These are phyloP conservation scores for Periconia digitata DNA, from an alignment of 2,329 filamentous ascomycete species.

Conservation along the genomic window DNA sequence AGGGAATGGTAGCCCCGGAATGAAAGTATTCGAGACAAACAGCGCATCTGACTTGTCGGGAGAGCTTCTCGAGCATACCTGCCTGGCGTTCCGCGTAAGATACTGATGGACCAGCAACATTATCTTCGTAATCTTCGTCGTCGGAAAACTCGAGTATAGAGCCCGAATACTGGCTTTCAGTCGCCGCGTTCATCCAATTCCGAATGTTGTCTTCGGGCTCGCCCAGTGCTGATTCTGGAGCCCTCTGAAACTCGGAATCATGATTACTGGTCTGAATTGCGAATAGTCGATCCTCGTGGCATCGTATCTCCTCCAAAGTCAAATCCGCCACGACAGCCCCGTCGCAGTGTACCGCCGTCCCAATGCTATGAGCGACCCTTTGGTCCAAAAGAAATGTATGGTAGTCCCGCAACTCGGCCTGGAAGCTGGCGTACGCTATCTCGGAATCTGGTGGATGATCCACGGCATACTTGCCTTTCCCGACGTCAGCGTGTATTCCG, in stretches of 20 bases:
- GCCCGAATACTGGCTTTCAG: slow-evolving; percentile 1
- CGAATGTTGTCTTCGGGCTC: not conserved
- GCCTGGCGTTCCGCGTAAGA: slow-evolving; percentile 16
- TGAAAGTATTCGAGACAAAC: slow-evolving; percentile 4
- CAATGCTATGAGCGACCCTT: slow-evolving; percentile 27
- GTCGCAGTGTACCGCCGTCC: slow-evolving; percentile 23
- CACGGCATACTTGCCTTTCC: slow-evolving; percentile 23
- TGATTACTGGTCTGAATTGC: no score
- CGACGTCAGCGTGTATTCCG: not conserved
- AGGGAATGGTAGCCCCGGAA: not conserved
- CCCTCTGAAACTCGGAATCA: no score
- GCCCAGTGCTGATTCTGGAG: no score
- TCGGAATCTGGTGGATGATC: slow-evolving; percentile 17
- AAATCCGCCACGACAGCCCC: slow-evolving; percentile 13
- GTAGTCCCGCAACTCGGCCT: slow-evolving; percentile 17
- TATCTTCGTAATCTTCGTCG: slow-evolving; percentile 11
- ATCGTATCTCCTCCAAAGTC: slow-evolving; percentile 10
- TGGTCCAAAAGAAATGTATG: slow-evolving; percentile 16
- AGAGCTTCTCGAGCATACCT: slow-evolving; percentile 11
- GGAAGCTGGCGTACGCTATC: slow-evolving; percentile 18
- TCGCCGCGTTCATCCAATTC: slow-evolving; percentile 14
- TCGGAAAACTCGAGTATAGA: slow-evolving; percentile 12
- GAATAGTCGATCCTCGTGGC: no score
- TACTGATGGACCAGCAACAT: slow-evolving; percentile 17
- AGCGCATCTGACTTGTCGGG: slow-evolving; percentile 5